Conservation (phyloP, 1,284 basidiomycete genomes). For the Naganishia liquefaciens region DNA sequence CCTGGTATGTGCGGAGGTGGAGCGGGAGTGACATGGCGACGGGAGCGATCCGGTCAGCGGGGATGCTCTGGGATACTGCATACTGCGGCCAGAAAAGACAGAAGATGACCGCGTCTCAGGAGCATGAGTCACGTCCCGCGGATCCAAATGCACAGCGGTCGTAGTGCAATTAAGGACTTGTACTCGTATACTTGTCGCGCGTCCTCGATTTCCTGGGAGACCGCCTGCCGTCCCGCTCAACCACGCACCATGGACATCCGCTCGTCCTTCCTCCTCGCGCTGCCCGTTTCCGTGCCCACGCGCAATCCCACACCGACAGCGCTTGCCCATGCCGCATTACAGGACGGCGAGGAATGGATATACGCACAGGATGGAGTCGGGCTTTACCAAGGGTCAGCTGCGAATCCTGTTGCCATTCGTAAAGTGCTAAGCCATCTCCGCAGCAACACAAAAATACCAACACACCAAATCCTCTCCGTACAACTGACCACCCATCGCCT, state of each 20-base stretch:
- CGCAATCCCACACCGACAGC: slow-evolving; percentile 9
- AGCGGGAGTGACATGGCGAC: slow-evolving; percentile 56
- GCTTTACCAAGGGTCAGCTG: slow-evolving; percentile 80
- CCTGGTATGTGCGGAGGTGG: slow-evolving; percentile 83
- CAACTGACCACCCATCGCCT: slow-evolving; percentile 78
- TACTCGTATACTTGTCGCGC: no score
- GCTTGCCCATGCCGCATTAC: slow-evolving; percentile 23
- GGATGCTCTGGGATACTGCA: no score
- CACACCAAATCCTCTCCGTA: slow-evolving; percentile 70
- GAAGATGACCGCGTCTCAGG: background rate
- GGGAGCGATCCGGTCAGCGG: background rate
- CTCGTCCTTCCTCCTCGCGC: slow-evolving; percentile 10
- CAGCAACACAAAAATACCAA: slow-evolving; percentile 76
- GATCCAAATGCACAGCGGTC: background rate
- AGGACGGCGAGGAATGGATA: slow-evolving; percentile 73
- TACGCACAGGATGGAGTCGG: slow-evolving; percentile 75
- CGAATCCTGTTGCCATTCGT: slow-evolving; percentile 19
- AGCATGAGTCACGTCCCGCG: slow-evolving; percentile 9
- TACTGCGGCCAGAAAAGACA: background rate
- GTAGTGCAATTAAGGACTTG: background rate
- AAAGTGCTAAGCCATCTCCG: background rate
- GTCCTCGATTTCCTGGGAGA: no score
- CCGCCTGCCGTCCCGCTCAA: background rate
- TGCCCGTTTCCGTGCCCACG: background rate
- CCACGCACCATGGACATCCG: background rate